Base-by-base conservation (phyloP, 306 rosid species). In the Corylus heterophylla region DNA sequence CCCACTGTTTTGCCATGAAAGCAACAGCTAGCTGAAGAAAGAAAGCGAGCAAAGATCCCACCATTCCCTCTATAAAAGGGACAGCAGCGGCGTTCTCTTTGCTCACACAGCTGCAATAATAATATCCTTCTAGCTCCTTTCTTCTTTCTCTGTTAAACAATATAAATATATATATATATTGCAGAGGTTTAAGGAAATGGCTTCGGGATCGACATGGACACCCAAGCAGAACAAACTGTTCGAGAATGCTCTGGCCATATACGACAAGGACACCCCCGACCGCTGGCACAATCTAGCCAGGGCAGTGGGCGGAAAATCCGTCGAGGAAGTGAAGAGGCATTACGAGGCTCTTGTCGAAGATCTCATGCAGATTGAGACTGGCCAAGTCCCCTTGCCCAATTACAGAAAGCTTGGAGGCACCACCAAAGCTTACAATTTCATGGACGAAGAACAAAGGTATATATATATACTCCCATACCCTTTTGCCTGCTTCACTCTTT, bases 281-380 rank as follows among this genome's bases (percentile, higher is more conserved):
- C 80, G 91, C 16, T 91, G 98, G 98, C 87, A 89, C 56, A 89
- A 89, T 9, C 66, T 93, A 73, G 94, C 97, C 6, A 87, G 77
- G 27, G 94, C 93, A 1, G 90, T 93, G 0, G 97, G 98, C 8
- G 98, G 94, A 12, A 93, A 93, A 50, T 85, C 94, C 2, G 91
- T 76, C 22, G 98, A 93, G 39, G 98, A 93, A 45, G 93, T 91
- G 69, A 89, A 87, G 83, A 81, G 70, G 48, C 98, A 93, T 78
- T 93, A 91, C 29, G 81, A 93, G 73, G 80, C 44, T 74, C 92
- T 93, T 6, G 90, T 91, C 5, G 91, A 93, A 37, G 97, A 93
- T 66, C 85, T 90, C 31, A 80, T 79, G 80, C 77, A 71, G 82
- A 93, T 93, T 4, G 93, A 93, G 79, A 70, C 90, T 54, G 98